Percentiles rank a stretch among this genome's conserved stretches.
Conservation (phyloP, 2,329 filamentous ascomycete species). For the Verticillium alfalfae region DNA sequence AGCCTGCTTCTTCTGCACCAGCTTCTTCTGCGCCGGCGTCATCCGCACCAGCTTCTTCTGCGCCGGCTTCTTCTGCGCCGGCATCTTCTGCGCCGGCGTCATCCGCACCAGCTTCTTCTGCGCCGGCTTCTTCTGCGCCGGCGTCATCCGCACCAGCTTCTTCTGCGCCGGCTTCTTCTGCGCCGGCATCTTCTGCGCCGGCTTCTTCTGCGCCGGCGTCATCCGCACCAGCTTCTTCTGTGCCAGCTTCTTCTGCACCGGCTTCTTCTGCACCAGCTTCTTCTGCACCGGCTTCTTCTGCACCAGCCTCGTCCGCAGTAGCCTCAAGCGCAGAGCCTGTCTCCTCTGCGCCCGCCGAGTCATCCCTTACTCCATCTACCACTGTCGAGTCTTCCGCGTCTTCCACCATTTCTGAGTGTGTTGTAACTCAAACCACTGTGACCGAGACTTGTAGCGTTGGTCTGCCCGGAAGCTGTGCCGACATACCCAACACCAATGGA, state of each 20-base stretch:
- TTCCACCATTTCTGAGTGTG: neutral
- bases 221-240: neutral
- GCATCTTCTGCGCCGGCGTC: neutral
- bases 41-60: no score
- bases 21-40: no score
- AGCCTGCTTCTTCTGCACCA: neutral
- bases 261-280: neutral
- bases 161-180: neutral
- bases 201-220: neutral
- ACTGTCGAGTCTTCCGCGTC: neutral
- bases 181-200: neutral
- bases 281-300: neutral
- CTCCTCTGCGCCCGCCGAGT: neutral
- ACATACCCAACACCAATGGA: slow-evolving; percentile 2
- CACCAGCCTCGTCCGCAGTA: neutral
- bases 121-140: neutral
- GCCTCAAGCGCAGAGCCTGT: neutral
- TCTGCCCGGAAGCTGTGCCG: slow-evolving; percentile 8
- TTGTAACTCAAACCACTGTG: neutral
- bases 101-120: neutral
- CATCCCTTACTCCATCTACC: neutral
- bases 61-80: no score
- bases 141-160: neutral
- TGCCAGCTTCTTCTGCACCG: neutral
- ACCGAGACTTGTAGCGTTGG: neutral